Percentiles rank a stretch among this genome's conserved stretches.
Conservation (phyloP, 495 filamentous ascomycete genomes). For the Hyaloscypha finlandica region DNA sequence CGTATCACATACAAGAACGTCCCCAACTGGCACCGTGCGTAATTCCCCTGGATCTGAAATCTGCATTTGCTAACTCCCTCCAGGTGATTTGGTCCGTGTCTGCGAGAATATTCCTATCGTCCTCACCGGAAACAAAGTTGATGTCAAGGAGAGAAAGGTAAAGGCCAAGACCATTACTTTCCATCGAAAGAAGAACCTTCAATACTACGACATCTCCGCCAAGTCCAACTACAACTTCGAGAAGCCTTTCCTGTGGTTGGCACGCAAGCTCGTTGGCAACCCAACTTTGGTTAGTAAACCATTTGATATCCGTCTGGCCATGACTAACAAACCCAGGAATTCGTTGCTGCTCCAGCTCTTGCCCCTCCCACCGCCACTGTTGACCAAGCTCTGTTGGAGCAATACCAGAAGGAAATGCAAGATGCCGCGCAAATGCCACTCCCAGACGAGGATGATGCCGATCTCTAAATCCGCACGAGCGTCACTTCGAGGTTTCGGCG, state of each 20-base stretch:
- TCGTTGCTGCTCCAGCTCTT: conserved; percentile 92
- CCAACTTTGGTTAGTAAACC: conserved; percentile 68
- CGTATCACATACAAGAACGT: conserved; percentile 99
- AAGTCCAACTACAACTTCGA: conserved; percentile 99
- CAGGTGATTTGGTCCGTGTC: conserved; percentile 98
- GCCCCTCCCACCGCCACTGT: conserved; percentile 90
- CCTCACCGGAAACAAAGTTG: conserved; percentile 98
- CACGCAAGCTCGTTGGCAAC: conserved; percentile 97
- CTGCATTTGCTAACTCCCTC: conserved; percentile 26
- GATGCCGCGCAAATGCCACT: conserved; percentile 81
- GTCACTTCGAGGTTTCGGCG: conserved; percentile 7
- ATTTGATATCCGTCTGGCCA: neutral
- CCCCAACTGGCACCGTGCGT: conserved; percentile 99
- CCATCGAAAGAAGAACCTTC: conserved; percentile 99
- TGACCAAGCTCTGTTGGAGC: conserved; percentile 74
- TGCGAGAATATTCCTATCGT: conserved; percentile 99
- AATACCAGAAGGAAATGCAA: conserved; percentile 88
- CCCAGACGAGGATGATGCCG: conserved; percentile 91
- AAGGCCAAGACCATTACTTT: conserved; percentile 99
- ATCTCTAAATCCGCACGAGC: conserved; percentile 42
- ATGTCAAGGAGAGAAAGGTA: conserved; percentile 99
- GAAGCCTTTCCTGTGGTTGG: conserved; percentile 99
- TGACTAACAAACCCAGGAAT: conserved; percentile 64
- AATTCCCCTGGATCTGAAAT: neutral
- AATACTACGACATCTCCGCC: conserved; percentile 99